Evolutionary conservation across 2,329 filamentous ascomycete genomes (phyloP), one percentile per base, ranked within the genome.

Genomic region (Cercospora janseana): DNA sequence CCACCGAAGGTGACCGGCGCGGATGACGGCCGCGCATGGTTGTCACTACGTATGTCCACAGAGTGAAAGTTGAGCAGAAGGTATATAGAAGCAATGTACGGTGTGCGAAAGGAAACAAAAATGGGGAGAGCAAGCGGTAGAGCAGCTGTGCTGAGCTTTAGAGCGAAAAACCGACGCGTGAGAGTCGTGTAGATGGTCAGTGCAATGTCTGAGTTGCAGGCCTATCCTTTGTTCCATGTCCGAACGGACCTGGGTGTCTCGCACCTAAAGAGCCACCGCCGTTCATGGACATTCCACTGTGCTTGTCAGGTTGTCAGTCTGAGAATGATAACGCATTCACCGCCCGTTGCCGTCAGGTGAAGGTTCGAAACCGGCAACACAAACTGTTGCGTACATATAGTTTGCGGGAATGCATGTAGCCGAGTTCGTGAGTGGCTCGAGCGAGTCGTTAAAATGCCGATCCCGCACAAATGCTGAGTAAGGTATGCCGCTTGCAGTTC

Each of bases 301-400:
- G n/a, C n/a, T n/a, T n/a, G n/a, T n/a, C n/a, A n/a, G n/a, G n/a
- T n/a, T n/a, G n/a, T n/a, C 34, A 21, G 34, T 21, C 12, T 18
- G 24, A 21, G 31, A 23, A n/a, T 35, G 23, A 21, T 35, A 32
- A 18, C 38, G 47, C 23, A n/a, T n/a, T 29, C 9, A 10, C 34
- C 20, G 34, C 16, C 18, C 34, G 34, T 38, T 43, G 38, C 40
- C 29, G 28, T 43, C 13, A 27, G 15, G 4, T 26, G 9, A 29
- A 43, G 37, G 38, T 28, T 34, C 28, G 29, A 21, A 34, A 44
- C 40, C 5, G 45, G 38, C 29, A 34, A 37, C 44, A 46, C 31
- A 46, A 37, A 32, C 44, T 37, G 23, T 28, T 20, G 21, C 31
- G 23, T 26, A 12, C 44, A 46, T 38, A 27, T 24, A 20, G n/a